Evolutionary conservation across 495 filamentous ascomycete genomes (phyloP), one percentile per base, ranked within the genome.

Genomic region (Alectoria sarmentosa): DNA sequence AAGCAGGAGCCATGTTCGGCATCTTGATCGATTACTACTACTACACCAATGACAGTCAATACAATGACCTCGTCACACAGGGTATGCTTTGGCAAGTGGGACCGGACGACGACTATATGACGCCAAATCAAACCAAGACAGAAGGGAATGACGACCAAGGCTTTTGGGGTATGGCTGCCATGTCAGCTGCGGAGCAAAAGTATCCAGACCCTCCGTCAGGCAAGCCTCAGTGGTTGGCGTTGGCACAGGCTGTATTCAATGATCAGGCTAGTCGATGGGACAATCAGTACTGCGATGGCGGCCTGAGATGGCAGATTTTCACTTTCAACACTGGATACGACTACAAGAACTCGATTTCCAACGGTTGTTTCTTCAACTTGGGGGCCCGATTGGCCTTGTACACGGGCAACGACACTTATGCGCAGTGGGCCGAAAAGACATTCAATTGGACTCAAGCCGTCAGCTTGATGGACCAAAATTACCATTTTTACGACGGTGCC

Each of bases 221-320:
- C 54, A 66, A 86, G 64, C 87, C 89, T 4, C 82, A 85, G 65
- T 94, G 90, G 89, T 77, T 94, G 5, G 87, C 87, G 5, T 79
- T 94, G 60, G 90, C 88, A n/a, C 88, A 93, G 71, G 88, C 86
- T 13, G 87, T 86, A 7, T 93, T 92, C 75, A 91, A 92, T 73
- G 84, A 83, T 0, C 89, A 91, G 70, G 84, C 81, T 17, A 64
- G 60, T 21, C 81, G 90, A 15, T 97, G 91, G 91, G 85, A 95
- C 73, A 76, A 73, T 0, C 76, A 77, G 4, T 78, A 77, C 19
- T 94, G 90, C 66, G 78, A 76, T 39, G 90, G 90, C 42, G 90
- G 90, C 8, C 72, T 96, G 56, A 74, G 83, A 23, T 96, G 92
- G 92, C 91, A 96, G 76, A 92, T 96, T 64, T 90, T 88, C 73